These are phyloP conservation scores for Eucalyptus fibrosa DNA, from an alignment of 345 rosid species.

Conservation along the genomic window DNA sequence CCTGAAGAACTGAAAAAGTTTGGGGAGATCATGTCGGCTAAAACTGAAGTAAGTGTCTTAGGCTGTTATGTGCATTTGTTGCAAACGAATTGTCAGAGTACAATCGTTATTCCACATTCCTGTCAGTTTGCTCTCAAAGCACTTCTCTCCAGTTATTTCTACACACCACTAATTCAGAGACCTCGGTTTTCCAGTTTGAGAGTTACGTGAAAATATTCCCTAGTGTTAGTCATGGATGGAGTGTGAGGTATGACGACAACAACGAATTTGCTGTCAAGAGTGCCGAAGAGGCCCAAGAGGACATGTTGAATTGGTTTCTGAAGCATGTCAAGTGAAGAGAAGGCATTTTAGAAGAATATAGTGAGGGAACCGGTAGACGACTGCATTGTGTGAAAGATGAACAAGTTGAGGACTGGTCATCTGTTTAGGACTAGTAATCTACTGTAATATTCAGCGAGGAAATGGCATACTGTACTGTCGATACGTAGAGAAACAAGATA, in stretches of 20 bases:
- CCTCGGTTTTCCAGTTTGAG: not conserved
- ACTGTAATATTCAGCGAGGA: not conserved
- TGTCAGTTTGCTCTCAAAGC: not conserved
- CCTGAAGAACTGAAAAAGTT: constrained; percentile 13
- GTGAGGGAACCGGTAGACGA: not conserved
- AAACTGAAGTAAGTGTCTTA: constrained; percentile 7
- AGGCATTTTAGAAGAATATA: not conserved
- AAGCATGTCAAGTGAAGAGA: not conserved
- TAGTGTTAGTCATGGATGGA: constrained; percentile 61
- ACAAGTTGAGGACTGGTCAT: not conserved
- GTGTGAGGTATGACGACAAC: constrained; percentile 29
- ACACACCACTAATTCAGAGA: not conserved
- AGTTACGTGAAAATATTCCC: constrained; percentile 40
- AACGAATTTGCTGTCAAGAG: constrained; percentile 8
- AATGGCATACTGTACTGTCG: not conserved
- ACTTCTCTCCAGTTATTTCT: not conserved
- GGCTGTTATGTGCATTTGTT: not conserved
- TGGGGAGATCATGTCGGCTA: constrained; percentile 11
- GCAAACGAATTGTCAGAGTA: not conserved
- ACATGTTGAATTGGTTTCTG: not conserved
- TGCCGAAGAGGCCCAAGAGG: not conserved
- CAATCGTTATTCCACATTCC: not conserved
- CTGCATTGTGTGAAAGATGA: not conserved
- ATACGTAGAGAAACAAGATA: not conserved
- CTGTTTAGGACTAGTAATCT: not conserved